These are phyloP conservation scores for Picea sitchensis DNA, from an alignment of 75 land plant species.

Conservation along the genomic window DNA sequence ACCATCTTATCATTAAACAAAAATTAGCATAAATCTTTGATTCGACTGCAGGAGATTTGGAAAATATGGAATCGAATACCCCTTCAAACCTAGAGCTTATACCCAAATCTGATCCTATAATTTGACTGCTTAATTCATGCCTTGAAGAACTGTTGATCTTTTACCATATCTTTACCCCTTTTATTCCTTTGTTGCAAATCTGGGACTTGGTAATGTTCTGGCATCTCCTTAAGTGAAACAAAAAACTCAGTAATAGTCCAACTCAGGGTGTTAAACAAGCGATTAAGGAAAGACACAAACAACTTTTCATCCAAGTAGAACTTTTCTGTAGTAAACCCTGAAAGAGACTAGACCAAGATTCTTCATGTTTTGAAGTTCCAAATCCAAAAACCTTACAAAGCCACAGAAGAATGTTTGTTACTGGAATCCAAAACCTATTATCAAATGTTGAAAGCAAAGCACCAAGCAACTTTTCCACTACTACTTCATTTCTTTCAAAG, in stretches of 20 bases:
- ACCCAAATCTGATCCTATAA: no score
- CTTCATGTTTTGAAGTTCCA: slow-evolving; percentile 78
- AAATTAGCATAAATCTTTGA: no score
- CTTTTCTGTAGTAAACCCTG: slow-evolving; percentile 64
- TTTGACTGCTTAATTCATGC: no score
- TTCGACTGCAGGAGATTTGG: no score
- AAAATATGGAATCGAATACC: no score
- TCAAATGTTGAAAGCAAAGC: slow-evolving; percentile 82
- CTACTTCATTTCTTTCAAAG: slow-evolving; percentile 73
- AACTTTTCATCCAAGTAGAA: slow-evolving; percentile 65
- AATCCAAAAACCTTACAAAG: slow-evolving; percentile 89
- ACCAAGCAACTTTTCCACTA: slow-evolving; percentile 56
- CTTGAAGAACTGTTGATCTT: no score
- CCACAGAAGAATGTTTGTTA: slow-evolving; percentile 76
- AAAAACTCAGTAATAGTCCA: slow-evolving; percentile 96
- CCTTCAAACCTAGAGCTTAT: no score
- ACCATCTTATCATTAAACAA: no score
- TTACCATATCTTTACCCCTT: no score
- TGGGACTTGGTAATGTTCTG: no score
- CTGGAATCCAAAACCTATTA: slow-evolving; percentile 88
- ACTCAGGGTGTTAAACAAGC: slow-evolving; percentile 85
- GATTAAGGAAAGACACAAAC: slow-evolving; percentile 79
- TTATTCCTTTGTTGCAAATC: no score
- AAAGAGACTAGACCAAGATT: slow-evolving; percentile 71
- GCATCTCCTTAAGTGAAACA: slow-evolving; percentile 9